phyloP scores from a whole-genome alignment of 2,329 filamentous ascomycete species.

The Fusarium lyarnte region DNA sequence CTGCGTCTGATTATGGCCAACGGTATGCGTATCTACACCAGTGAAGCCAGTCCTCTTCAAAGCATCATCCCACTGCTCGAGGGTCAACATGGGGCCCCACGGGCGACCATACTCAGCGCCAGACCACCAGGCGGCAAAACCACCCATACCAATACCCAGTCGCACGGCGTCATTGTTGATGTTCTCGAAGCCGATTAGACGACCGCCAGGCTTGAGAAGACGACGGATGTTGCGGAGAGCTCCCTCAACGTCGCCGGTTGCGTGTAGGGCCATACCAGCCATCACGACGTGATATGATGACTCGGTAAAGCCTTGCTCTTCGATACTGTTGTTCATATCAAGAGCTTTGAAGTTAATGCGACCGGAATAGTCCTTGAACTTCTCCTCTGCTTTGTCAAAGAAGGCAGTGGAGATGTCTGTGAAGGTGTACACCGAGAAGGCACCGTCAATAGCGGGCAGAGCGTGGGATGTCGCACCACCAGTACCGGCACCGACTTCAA shows the following conservation, averaged over 20 bases:
- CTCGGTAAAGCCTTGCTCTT: conserved; percentile 1
- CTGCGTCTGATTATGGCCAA: conserved; percentile 2
- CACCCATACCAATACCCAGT: background rate
- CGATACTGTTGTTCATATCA: background rate
- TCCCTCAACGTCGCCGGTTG: background rate
- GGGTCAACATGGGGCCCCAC: conserved; percentile 6
- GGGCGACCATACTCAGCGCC: conserved; percentile 11
- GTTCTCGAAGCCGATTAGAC: conserved; percentile 5
- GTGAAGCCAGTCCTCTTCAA: conserved; percentile 11
- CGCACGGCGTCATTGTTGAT: conserved; percentile 1
- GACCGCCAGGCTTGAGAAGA: conserved; percentile 10
- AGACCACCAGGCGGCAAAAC: conserved; percentile 23
- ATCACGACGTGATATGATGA: conserved; percentile 3
- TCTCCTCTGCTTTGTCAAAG: conserved; percentile 5
- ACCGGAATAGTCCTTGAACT: background rate
- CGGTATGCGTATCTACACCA: conserved; percentile 12
- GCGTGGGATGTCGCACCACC: conserved; percentile 1
- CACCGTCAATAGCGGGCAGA: background rate
- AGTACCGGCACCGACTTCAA: conserved; percentile 11
- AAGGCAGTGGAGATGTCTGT: conserved; percentile 9
- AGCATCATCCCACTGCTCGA: conserved; percentile 16
- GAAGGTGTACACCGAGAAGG: conserved; percentile 2
- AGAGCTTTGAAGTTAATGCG: conserved; percentile 8
- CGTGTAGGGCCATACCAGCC: background rate
- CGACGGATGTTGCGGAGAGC: background rate